phyloP scores from a whole-genome alignment of 768 basidiomycete genomes.

The Lactarius sanguifluus region DNA sequence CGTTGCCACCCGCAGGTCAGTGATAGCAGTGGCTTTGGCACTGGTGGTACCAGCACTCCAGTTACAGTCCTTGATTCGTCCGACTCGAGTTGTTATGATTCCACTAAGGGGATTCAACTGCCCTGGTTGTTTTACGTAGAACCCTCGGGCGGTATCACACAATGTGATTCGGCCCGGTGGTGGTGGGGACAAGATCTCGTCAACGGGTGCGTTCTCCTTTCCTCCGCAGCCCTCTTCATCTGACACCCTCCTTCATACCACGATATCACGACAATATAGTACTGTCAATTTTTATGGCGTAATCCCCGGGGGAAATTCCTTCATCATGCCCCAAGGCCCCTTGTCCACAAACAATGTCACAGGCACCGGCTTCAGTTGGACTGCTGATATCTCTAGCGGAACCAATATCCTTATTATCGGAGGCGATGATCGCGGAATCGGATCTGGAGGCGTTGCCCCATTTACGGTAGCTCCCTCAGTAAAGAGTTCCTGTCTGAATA shows the following conservation, averaged over 20 bases:
- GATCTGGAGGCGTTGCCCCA: constrained; percentile 62
- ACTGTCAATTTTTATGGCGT: constrained; percentile 64
- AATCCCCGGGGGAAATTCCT: constrained; percentile 79
- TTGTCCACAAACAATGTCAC: constrained; percentile 43
- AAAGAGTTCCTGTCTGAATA: constrained; percentile 55
- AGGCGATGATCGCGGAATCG: constrained; percentile 67
- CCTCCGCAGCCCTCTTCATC: background rate
- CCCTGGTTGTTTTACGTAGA: constrained; percentile 59
- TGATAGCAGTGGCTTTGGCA: constrained; percentile 59
- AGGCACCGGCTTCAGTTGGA: constrained; percentile 72
- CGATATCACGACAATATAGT: constrained; percentile 36
- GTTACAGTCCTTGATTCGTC: constrained; percentile 52
- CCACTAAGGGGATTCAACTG: constrained; percentile 47
- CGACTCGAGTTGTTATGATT: constrained; percentile 61
- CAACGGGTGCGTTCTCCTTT: constrained; percentile 47
- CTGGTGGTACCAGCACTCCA: constrained; percentile 72
- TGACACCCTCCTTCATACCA: constrained; percentile 9
- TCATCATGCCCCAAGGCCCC: constrained; percentile 53
- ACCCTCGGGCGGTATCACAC: constrained; percentile 61
- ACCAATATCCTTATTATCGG: constrained; percentile 65
- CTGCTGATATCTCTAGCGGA: constrained; percentile 58
- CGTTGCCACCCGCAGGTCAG: constrained; percentile 45
- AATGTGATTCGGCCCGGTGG: constrained; percentile 61
- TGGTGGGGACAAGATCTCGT: constrained; percentile 59
- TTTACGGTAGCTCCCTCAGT: constrained; percentile 55